Base-by-base conservation (phyloP, 129 eudicot genomes). In the Dittrichia graveolens region DNA sequence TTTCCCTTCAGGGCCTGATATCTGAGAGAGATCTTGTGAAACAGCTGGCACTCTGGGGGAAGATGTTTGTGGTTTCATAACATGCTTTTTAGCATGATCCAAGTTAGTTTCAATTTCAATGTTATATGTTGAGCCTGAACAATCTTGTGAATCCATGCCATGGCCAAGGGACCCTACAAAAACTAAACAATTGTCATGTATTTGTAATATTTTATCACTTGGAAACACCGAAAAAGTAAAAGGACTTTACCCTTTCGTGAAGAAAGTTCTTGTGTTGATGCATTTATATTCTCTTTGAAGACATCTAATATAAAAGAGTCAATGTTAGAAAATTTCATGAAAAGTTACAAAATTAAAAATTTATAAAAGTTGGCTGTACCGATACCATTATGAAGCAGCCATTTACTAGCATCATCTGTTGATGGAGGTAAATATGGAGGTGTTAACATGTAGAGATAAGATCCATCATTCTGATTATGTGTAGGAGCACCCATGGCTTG, bases 1-100 rank as follows among this genome's bases (percentile, higher is more conserved):
- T 76, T 76, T 83, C 11, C 78, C 80, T 73, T 91, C 92, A 39
- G 97, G 96, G 8, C 93, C 97, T 42, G 99, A 94, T 69, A 94
- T 85, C 87, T 94, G 99, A 82, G 99, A 94, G 70, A 72, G 75
- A 67, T 94, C 89, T 43, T 63, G 74, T 65, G 66, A 31, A 48
- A 64, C 56, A 42, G 58, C 42, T 14, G 69, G 47, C 18, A 34
- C 49, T 46, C 65, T 76, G 47, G 64, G 61, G 60, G 24, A 65
- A 54, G 54, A 44, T 55, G 66, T 61, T 72, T 63, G 78, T 64
- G 48, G 75, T 76, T 60, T 78, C 54, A 73, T 42, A 16, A 14
- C 73, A 67, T 55, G 65, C 61, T 79, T 67, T 46, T 72, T 74
- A 37, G 18, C 64, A 67, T 75, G 75, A 48, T 65, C 78, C 42